Base-by-base conservation (phyloP, 2,329 filamentous ascomycete species). In the Trichophyton schoenleinii region DNA sequence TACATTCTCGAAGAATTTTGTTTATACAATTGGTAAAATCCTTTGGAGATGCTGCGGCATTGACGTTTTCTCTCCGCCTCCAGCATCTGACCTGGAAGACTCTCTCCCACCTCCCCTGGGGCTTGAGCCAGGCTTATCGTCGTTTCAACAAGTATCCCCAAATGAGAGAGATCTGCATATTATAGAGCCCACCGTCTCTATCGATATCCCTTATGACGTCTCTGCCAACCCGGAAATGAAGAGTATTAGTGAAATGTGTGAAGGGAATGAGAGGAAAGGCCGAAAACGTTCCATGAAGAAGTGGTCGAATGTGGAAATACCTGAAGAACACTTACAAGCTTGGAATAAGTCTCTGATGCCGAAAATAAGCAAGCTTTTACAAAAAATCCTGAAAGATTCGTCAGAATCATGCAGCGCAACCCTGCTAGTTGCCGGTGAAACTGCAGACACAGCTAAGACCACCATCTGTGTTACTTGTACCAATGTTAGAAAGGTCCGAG, bases 391-490 rank as follows among this genome's bases (percentile, higher is more conserved):
- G 15, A 80, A 78, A 63, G 81, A 84, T 46, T 83, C 81, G 0
- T 74, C 78, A 1, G 84, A 86, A 68, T 84, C 83, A 1, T 80
- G 82, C 65, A 82, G 81, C 61, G 84, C 84, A 42, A 79, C 80
- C 60, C 77, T 86, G 9, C 80, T 84, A 63, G 81, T 83, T 67
- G 80, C 84, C 58, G 84, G 84, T 20, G 81, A 83, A 60, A 78
- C 79, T 0, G 72, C 76, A 36, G 79, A 83, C 57, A 81, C 77
- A 25, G 82, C 83, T 6, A 78, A 77, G 62, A 83, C 84, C 0
- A 86, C 84, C 0, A 82, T 86, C 38, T 82, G 84, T 64, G 79
- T 87, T 44, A 84, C 82, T 20, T 87, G 84, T 69, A 77, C 75
- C n/a, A 85, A 81, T 63, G 72, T 76, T 31, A 77, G 78, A 46